phyloP scores from a whole-genome alignment of 495 filamentous ascomycete species.

The Letharia lupina region DNA sequence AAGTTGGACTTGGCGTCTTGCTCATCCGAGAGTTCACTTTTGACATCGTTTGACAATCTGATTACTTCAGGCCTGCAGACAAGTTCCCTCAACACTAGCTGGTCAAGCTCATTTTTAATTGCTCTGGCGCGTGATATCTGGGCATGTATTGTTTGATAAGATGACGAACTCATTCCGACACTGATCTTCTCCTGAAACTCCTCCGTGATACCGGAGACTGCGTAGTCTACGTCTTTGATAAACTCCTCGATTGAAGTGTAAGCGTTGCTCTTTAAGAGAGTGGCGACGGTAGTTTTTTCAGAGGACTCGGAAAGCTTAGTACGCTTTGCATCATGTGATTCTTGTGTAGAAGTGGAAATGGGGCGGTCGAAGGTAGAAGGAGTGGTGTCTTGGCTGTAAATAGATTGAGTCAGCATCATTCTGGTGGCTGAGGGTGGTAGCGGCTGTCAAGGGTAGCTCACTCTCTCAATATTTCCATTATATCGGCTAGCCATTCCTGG shows the following conservation, averaged over 20 bases:
- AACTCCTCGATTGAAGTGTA: conserved; percentile 44
- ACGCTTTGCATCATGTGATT: conserved; percentile 33
- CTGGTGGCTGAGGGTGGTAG: not conserved
- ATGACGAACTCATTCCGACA: conserved; percentile 24
- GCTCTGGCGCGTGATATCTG: conserved; percentile 27
- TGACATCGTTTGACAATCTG: conserved; percentile 13
- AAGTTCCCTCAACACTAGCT: conserved; percentile 37
- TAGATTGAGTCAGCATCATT: not conserved
- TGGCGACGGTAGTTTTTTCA: conserved; percentile 36
- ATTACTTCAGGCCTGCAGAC: conserved; percentile 27
- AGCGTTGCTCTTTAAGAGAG: conserved; percentile 34
- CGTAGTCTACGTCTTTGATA: conserved; percentile 42
- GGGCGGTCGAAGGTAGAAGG: conserved; percentile 24
- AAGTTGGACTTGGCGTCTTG: not conserved
- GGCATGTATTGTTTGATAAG: conserved; percentile 29
- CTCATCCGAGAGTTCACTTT: conserved; percentile 9
- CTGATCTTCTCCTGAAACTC: conserved; percentile 35
- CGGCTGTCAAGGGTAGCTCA: conserved; percentile 4
- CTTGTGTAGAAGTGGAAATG: conserved; percentile 5
- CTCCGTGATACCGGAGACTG: conserved; percentile 39
- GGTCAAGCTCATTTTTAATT: conserved; percentile 44
- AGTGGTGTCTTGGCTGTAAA: conserved; percentile 19
- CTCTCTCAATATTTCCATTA: conserved; percentile 23
- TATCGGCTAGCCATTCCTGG: conserved; percentile 21
- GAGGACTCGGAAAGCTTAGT: conserved; percentile 38